Percentiles rank a stretch among this genome's conserved stretches.
These are phyloP conservation scores for Hanseniaspora lindneri DNA, from an alignment of 805 yeast genomes.

Conservation along the genomic window DNA sequence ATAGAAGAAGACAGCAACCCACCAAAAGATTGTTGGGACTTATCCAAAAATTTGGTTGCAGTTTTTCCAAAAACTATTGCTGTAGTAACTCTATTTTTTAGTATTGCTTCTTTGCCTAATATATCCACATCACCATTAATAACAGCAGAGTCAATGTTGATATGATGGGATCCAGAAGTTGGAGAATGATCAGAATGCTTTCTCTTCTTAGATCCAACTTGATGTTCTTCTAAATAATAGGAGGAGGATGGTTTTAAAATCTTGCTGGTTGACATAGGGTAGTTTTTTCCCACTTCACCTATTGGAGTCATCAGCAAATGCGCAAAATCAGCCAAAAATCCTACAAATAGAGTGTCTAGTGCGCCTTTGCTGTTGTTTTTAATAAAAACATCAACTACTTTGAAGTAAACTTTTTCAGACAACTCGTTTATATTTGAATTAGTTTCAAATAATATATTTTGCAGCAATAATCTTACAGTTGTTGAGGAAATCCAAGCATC, in stretches of 20 bases:
- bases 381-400: slow-evolving; percentile 39
- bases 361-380: slow-evolving; percentile 23
- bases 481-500: slow-evolving; percentile 70
- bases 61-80: slow-evolving; percentile 65
- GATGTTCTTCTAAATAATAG: slow-evolving; percentile 27
- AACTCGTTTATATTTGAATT: slow-evolving; percentile 56
- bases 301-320: slow-evolving; percentile 81
- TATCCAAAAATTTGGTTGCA: slow-evolving; percentile 39
- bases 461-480: slow-evolving; percentile 64
- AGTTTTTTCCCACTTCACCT: slow-evolving; percentile 81
- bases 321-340: slow-evolving; percentile 49
- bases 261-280: slow-evolving; percentile 64
- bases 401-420: slow-evolving; percentile 50
- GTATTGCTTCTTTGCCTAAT: slow-evolving; percentile 61
- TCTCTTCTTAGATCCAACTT: slow-evolving; percentile 23
- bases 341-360: slow-evolving; percentile 38
- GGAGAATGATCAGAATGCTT: slow-evolving; percentile 31
- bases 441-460: slow-evolving; percentile 81
- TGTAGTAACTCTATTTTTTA: slow-evolving; percentile 64
- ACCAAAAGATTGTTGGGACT: slow-evolving; percentile 31
- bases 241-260: slow-evolving; percentile 61
- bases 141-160: slow-evolving; percentile 89
- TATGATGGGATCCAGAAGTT: slow-evolving; percentile 35
- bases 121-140: slow-evolving; percentile 81
- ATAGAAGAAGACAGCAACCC: slow-evolving; percentile 34